Evolutionary conservation across 2,329 filamentous ascomycete species (phyloP), one percentile per base, ranked within the genome.

Genomic region (Colletotrichum falcatum): DNA sequence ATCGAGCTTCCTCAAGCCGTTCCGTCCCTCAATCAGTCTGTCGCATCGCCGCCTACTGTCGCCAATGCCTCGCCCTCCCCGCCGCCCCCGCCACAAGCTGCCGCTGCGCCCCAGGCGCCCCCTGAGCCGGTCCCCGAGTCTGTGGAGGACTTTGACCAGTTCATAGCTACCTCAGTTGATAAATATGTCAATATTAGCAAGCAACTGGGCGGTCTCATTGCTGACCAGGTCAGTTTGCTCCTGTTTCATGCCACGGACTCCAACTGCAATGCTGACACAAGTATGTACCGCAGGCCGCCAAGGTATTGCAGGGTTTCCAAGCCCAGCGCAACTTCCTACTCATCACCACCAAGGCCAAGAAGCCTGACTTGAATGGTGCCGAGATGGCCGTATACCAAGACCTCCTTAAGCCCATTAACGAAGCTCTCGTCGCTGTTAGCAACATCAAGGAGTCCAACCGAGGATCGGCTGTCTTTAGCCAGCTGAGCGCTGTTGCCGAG

Each of bases 311-410:
- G 72, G 88, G 94, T 49, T 98, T 98, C 83, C 85, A 90, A 69
- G 94, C 93, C 72, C 93, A 98, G 84, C 91, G 95, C 75, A 93
- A 91, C 74, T 97, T 97, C 80, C 87, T 99, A 66, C 88, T 97
- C 73, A 91, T 98, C 75, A 90, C 94, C 1, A 95, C 93, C 63
- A 96, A 95, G 84, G 92, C 96, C 28, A 97, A 94, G 87, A 97
- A 97, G 83, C 96, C 95, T 28, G 92, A 96, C 74, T 86, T 92
- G 73, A 80, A 80, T 16, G 84, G 85, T 49, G 77, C 85, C 42
- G 88, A 91, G 58, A 89, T 91, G 76, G 83, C 89, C 11, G 84
- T 88, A 4, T 93, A 91, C 77, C 90, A 93, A 79, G 91, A 94
- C 73, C 88, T 98, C 26, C 86, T 98, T 74, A 94, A 95, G 76